Evolutionary conservation across 1,139 yeast genomes (phyloP).

Genomic region (Saccharomyces hybrid): DNA sequence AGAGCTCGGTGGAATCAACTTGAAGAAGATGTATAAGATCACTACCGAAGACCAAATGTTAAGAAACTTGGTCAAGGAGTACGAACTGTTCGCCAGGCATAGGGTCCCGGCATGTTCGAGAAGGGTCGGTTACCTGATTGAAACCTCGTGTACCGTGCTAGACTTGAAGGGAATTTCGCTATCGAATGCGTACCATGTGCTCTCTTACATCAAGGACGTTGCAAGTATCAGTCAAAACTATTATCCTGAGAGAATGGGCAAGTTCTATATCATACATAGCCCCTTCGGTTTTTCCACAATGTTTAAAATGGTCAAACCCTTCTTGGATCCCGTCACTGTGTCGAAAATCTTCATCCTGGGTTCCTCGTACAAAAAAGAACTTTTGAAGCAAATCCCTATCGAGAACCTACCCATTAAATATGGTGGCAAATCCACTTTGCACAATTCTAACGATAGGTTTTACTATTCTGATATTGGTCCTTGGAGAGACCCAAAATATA

Average conservation of each 20-base stretch:
- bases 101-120: conserved; percentile 92
- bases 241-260: conserved; percentile 97
- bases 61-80: conserved; percentile 91
- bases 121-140: conserved; percentile 63
- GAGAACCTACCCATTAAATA: conserved; percentile 83
- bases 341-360: conserved; percentile 86
- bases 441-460: conserved; percentile 62
- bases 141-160: conserved; percentile 89
- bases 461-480: conserved; percentile 88
- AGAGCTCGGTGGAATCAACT: conserved; percentile 81
- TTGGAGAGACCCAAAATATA: conserved; percentile 79
- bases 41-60: conserved; percentile 93
- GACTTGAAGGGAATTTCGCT: conserved; percentile 89
- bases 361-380: conserved; percentile 50
- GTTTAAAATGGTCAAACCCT: conserved; percentile 78
- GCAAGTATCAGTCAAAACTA: conserved; percentile 89
- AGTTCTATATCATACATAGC: conserved; percentile 86
- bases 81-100: conserved; percentile 73
- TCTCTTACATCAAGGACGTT: conserved; percentile 82
- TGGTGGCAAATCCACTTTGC: conserved; percentile 67
- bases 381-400: conserved; percentile 43
- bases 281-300: conserved; percentile 95
- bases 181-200: conserved; percentile 70
- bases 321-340: conserved; percentile 92
- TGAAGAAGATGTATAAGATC: conserved; percentile 81